phyloP scores from a whole-genome alignment of 1,139 yeast genomes.

The Zhuliangozyma blackwelliae region DNA sequence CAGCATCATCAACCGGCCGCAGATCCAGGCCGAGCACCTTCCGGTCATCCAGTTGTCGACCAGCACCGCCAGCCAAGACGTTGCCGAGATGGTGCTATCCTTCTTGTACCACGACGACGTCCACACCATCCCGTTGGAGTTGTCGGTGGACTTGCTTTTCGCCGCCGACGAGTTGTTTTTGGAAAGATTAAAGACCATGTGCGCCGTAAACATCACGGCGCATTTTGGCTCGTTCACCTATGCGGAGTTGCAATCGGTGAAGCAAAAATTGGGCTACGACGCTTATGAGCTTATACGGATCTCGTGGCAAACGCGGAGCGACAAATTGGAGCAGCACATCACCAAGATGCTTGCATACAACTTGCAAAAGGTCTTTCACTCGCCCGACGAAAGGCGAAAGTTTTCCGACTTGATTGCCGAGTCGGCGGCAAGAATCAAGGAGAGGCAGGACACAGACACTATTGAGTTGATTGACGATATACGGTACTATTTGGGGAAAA shows the following conservation, averaged over 20 bases:
- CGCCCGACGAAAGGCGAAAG: constrained; percentile 20
- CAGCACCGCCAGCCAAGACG: constrained; percentile 24
- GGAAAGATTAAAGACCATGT: constrained; percentile 61
- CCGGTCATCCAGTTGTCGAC: constrained; percentile 29
- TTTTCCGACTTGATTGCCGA: constrained; percentile 25
- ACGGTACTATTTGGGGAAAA: constrained; percentile 56
- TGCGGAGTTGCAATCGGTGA: constrained; percentile 18
- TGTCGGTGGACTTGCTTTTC: constrained; percentile 52
- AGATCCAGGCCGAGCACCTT: constrained; percentile 17
- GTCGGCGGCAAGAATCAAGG: constrained; percentile 55
- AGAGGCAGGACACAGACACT: constrained; percentile 71
- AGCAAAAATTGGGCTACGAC: constrained; percentile 25
- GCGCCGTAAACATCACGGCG: constrained; percentile 57
- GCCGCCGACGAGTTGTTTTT: constrained; percentile 61
- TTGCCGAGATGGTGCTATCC: constrained; percentile 52
- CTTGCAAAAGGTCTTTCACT: constrained; percentile 32
- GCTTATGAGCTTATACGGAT: constrained; percentile 56
- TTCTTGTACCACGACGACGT: constrained; percentile 62
- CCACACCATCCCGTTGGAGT: constrained; percentile 40
- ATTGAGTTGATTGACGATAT: constrained; percentile 78
- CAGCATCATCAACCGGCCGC: constrained; percentile 20
- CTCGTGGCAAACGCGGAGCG: constrained; percentile 66
- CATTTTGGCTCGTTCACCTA: constrained; percentile 19
- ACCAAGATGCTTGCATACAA: constrained; percentile 56
- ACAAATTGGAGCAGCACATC: constrained; percentile 59